Base-by-base conservation (phyloP, 495 filamentous ascomycete genomes). In the Xylaria venustula region DNA sequence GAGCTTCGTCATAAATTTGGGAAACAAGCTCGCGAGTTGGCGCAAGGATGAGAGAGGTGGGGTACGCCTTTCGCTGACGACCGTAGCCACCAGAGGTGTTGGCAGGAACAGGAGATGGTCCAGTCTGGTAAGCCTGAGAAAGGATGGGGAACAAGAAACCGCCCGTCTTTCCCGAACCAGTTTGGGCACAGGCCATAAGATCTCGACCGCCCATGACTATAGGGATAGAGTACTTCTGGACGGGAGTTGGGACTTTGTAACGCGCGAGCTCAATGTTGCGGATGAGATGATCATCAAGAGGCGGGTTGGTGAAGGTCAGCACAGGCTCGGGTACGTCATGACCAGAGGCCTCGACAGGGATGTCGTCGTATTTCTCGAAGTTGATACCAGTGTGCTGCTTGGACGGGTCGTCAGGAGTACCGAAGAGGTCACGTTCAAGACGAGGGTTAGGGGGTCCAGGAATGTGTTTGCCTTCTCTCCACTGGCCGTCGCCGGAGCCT, bases 341-440 rank as follows among this genome's bases (percentile, higher is more conserved):
- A 45, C 94, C 94, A 60, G 94, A 97, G 42, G 95, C 93, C 73
- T 97, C 94, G 58, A 98, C 95, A 34, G 94, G 94, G 67, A 98
- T 98, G 71, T 98, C 94, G 69, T 98, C 94, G 77, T 98, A 98
- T 80, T 98, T 98, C 79, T 96, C 87, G 71, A 98, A 98, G 82
- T 98, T 98, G 87, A 98, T 98, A 71, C 94, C 94, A 19, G 90
- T 97, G 67, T 91, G 90, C 74, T 96, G 89, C 80, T 96, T 97
- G 63, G 89, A 85, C 57, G 92, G 92, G 69, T 98, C 94, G 74
- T 98, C 94, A 63, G 91, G 84, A 44, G 89, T 86, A 70, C 94
- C 94, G 76, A 97, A 98, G 46, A 98, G 87, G 68, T 98, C 94
- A 71, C 92, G 92, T 81, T 98, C 94, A 23, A 94, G 59, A 66